Conservation (phyloP, 1,284 basidiomycete species). For the Malassezia sp. region DNA sequence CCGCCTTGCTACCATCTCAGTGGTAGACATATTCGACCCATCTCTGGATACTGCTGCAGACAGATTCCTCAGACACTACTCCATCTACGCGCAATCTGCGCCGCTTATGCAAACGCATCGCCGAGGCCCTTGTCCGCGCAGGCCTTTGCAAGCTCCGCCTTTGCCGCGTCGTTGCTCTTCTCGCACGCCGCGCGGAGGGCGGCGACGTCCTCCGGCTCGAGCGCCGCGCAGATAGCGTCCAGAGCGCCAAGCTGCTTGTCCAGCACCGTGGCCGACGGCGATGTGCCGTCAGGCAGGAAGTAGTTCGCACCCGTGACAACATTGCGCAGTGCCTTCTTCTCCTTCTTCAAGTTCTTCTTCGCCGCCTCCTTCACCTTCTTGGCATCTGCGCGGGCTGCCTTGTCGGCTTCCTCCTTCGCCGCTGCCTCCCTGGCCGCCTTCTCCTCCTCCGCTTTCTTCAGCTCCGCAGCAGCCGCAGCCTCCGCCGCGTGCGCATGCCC, state of each 20-base stretch:
- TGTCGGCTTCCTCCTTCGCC: conserved; percentile 50
- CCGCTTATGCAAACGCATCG: conserved; percentile 35
- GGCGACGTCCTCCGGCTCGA: conserved; percentile 51
- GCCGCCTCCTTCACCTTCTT: conserved; percentile 77
- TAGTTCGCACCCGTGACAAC: conserved; percentile 54
- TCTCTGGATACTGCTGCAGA: not conserved
- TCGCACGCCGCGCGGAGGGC: conserved; percentile 51
- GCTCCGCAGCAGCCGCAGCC: conserved; percentile 46
- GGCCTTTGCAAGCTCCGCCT: conserved; percentile 51
- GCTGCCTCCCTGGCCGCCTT: conserved; percentile 60
- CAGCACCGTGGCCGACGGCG: conserved; percentile 50
- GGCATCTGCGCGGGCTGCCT: conserved; percentile 64
- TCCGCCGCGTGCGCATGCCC: conserved; percentile 24
- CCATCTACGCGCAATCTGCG: too few relatives aligned
- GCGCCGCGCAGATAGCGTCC: conserved; percentile 50
- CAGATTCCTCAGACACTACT: too few relatives aligned
- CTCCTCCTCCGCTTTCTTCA: conserved; percentile 62
- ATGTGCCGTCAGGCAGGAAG: conserved; percentile 51
- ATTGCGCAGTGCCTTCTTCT: conserved; percentile 46
- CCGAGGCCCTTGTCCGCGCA: conserved; percentile 45
- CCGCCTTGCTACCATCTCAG: too few relatives aligned
- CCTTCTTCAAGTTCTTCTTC: conserved; percentile 45
- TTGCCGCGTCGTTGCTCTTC: conserved; percentile 37
- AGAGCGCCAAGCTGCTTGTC: conserved; percentile 54
- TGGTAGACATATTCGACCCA: too few relatives aligned